Evolutionary conservation across 2,329 filamentous ascomycete genomes (phyloP).

Genomic region (Blastomyces gilchristii): DNA sequence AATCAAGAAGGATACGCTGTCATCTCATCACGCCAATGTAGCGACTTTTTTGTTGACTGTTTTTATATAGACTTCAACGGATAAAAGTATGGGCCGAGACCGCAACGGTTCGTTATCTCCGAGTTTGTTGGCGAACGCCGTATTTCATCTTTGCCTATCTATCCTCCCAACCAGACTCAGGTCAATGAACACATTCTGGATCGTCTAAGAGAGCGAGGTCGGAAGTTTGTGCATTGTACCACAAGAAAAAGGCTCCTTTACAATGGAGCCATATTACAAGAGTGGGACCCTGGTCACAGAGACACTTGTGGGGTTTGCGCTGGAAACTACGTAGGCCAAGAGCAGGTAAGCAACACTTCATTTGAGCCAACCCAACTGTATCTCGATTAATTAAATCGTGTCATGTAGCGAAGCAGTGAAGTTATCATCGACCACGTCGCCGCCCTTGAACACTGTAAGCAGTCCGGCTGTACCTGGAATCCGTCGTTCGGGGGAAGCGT

Average conservation of each 20-base stretch:
- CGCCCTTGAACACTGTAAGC: not conserved
- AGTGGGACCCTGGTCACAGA: not conserved
- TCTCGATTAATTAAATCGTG: not conserved
- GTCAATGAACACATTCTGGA: not conserved
- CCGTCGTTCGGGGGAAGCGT: not conserved
- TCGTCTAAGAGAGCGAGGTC: not conserved
- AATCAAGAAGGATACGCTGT: not conserved
- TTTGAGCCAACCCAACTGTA: not conserved
- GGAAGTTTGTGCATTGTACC: not conserved
- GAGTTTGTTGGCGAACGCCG: not conserved
- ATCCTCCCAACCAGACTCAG: not conserved
- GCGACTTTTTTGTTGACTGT: not conserved
- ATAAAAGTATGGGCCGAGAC: not conserved
- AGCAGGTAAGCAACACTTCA: not conserved
- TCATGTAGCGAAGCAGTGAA: not conserved
- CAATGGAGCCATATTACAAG: not conserved
- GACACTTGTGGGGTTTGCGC: not conserved
- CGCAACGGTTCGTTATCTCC: not conserved
- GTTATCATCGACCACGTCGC: not conserved
- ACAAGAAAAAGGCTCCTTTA: not conserved
- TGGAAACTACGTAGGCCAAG: not conserved
- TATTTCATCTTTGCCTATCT: not conserved
- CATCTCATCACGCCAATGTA: not conserved
- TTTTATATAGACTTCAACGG: not conserved
- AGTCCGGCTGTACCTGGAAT: not conserved